Percentiles rank a stretch among this genome's conserved stretches.
phyloP scores from a whole-genome alignment of 768 basidiomycete genomes.

The Pisolithus microcarpus region DNA sequence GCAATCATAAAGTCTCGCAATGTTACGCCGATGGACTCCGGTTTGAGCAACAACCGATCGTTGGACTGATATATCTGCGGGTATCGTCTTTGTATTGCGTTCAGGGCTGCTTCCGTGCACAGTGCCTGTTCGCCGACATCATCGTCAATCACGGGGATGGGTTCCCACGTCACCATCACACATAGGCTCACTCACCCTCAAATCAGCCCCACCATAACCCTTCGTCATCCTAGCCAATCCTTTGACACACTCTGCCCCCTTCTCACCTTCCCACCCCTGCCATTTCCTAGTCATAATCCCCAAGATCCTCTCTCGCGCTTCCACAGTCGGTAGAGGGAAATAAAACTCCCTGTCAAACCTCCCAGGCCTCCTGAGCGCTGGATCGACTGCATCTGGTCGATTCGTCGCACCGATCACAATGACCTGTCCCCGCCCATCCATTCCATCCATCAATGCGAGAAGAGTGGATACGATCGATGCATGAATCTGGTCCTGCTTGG shows the following conservation, averaged over 20 bases:
- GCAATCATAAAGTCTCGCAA: constrained; percentile 96
- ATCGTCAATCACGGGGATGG: constrained; percentile 6
- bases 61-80: constrained; percentile 94
- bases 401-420: constrained; percentile 98
- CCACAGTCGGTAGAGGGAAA: constrained; percentile 81
- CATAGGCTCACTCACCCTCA: constrained; percentile 54
- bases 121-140: constrained; percentile 51
- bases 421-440: constrained; percentile 97
- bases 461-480: constrained; percentile 96
- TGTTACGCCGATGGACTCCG: constrained; percentile 77
- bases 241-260: constrained; percentile 41
- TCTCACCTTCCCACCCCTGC: constrained; percentile 69
- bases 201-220: constrained; percentile 95
- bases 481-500: constrained; percentile 98
- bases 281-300: constrained; percentile 85
- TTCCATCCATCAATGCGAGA: constrained; percentile 96
- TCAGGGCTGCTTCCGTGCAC: constrained; percentile 94
- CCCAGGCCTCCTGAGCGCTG: constrained; percentile 88
- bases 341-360: constrained; percentile 98
- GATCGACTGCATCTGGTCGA: constrained; percentile 95
- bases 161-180: neutral
- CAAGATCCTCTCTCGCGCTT: constrained; percentile 84
- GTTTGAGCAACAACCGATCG: constrained; percentile 77
- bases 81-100: constrained; percentile 92
- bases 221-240: constrained; percentile 87